Percentiles rank a stretch among this genome's conserved stretches.
phyloP scores from a whole-genome alignment of 75 land plant species.

The Selaginella tamariscina region DNA sequence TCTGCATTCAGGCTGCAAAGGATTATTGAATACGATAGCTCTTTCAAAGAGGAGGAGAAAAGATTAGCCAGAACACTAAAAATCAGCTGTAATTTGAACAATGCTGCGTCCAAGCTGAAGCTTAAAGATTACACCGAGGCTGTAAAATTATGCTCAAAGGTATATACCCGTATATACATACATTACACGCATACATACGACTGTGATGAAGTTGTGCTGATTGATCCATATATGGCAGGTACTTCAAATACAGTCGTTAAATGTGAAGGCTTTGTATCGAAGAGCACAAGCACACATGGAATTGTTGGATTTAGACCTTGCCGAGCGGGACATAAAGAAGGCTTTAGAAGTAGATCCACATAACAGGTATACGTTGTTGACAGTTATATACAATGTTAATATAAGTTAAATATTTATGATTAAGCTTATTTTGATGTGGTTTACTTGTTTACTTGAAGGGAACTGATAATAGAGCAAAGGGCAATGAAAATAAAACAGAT shows the following conservation, averaged over 20 bases:
- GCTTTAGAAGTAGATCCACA: constrained; percentile 59
- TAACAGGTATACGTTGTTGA: no score
- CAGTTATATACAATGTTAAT: no score
- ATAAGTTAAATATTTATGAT: no score
- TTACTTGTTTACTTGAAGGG: not conserved
- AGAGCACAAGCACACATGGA: constrained; percentile 60
- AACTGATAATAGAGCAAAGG: no score
- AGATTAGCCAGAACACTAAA: constrained; percentile 51
- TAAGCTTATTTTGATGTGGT: not conserved
- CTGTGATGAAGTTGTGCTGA: not conserved
- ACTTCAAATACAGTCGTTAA: constrained; percentile 33
- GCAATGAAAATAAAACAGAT: no score
- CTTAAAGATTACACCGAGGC: constrained; percentile 67
- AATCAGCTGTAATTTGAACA: constrained; percentile 58
- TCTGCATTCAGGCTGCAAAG: constrained; percentile 46
- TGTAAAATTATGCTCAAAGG: constrained; percentile 82
- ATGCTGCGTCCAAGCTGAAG: constrained; percentile 92
- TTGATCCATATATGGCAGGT: constrained; percentile 17
- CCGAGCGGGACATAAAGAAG: constrained; percentile 50
- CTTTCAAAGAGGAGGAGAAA: constrained; percentile 75
- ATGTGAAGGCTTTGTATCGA: constrained; percentile 60
- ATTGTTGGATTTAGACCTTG: constrained; percentile 38
- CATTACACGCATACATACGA: no score
- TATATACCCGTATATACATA: constrained; percentile 11
- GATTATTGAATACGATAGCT: constrained; percentile 55